Base-by-base conservation (phyloP, 768 basidiomycete genomes). In the Kwoniella europaea region DNA sequence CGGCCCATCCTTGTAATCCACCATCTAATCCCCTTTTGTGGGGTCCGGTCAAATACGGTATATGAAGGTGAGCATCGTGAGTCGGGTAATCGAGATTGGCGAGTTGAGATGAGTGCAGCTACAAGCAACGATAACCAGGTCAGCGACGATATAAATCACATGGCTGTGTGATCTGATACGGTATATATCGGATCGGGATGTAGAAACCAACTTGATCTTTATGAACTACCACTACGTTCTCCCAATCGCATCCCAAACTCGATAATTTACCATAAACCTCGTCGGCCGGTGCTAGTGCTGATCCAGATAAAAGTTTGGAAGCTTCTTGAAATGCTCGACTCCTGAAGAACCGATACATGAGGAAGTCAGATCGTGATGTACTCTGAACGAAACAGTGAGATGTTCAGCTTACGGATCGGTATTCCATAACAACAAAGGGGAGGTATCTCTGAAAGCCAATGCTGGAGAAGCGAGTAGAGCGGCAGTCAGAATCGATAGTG, bases 41-140 rank as follows among this genome's bases (percentile, higher is more conserved):
- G 2, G 77, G 77, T 20, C 70, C 62, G 24, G 72, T 57, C 20
- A 80, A 65, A 64, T 82, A 82, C 22, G 81, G 81, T n/a, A 82
- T 71, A 50, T 78, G 74, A n/a, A 82, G 70, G 63, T 76, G 71
- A 46, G 75, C 72, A 29, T 70, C 68, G 41, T 68, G 24, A 2
- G 60, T 43, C 24, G 63, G 56, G 27, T 63, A 53, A 18, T 57
- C 59, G n/a, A 78, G 60, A 6, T 71, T 55, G 13, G 71, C 43
- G 15, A 79, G 44, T 20, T 74, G 78, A 22, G 78, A 76, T 42
- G 74, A 72, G 54, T 81, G 78, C 6, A 81, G 71, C 79, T 81
- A 46, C 27, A 12, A 24, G 50, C 27, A 35, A 18, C 22, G 52
- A 27, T 18, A 13, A 18, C 35, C n/a, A 35, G n/a, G 29, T 59